Conservation (phyloP, 2,329 filamentous ascomycete genomes). For the Thielaviopsis populi region DNA sequence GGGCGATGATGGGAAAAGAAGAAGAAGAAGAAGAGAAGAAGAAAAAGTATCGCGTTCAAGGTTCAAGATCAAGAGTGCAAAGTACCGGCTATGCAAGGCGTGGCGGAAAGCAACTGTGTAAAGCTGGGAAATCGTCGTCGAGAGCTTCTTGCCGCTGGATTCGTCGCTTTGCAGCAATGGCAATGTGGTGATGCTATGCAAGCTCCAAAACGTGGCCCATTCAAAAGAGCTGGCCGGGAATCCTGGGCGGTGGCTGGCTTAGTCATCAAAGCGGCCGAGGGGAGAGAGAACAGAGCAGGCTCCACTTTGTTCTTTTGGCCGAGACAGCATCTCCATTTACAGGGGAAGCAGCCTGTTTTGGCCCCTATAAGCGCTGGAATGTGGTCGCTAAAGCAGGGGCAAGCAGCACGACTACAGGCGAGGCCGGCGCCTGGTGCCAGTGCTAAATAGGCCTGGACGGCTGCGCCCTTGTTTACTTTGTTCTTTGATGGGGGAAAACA, state of each 20-base stretch:
- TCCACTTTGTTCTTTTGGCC: neutral
- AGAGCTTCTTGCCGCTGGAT: slow-evolving; percentile 5
- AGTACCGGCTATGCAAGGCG: slow-evolving; percentile 1
- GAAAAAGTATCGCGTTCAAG: no score
- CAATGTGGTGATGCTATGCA: slow-evolving; percentile 14
- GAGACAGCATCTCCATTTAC: neutral
- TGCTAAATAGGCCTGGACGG: neutral
- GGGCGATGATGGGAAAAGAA: neutral
- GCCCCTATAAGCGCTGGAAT: neutral
- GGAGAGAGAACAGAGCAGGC: neutral
- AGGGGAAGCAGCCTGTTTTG: neutral
- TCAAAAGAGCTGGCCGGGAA: slow-evolving; percentile 7
- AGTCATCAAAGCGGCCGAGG: neutral
- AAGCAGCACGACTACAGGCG: neutral
- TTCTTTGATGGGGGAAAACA: neutral
- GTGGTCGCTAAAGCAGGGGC: neutral
- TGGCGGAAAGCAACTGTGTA: neutral
- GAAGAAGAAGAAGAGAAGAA: no score
- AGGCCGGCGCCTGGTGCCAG: neutral
- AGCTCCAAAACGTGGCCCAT: slow-evolving; percentile 18
- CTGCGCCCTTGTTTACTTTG: neutral
- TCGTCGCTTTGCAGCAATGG: slow-evolving; percentile 7
- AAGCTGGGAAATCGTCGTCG: neutral
- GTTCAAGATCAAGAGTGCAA: neutral
- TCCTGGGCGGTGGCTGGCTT: neutral